Evolutionary conservation across 2,329 filamentous ascomycete species (phyloP), one percentile per base, ranked within the genome.

Genomic region (Ciborinia camelliae): DNA sequence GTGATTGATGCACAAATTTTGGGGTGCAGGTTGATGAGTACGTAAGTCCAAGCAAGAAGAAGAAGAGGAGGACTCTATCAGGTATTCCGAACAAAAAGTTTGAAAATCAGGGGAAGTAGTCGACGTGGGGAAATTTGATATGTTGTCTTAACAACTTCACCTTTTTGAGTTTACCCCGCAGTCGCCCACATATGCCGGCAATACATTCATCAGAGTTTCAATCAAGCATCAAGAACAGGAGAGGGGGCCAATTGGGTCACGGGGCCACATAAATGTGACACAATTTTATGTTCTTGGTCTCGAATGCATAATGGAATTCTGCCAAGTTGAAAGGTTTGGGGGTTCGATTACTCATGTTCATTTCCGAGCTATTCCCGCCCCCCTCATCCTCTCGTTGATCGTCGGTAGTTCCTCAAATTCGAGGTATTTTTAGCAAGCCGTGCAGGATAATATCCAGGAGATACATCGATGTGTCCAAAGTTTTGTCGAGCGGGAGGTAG

Each of bases 1-100:
- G 12, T 58, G 52, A 63, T 63, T 58, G 62, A 63, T 37, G 41
- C 52, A 32, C 52, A n/a, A 39, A 30, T 57, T 37, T 18, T 2
- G 41, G n/a, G 41, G 20, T 23, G 52, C 48, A 41, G 32, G 18
- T 23, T 26, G 9, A 26, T 26, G 9, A 26, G 28, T 58, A 50
- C 61, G 23, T 41, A 48, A 3, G 26, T 35, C 39, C 52, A 43
- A 23, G 4, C 26, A 30, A 23, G 8, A 28, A 14, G 18, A 23
- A 62, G 35, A 20, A 28, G n/a, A 51, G 32, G 2, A 28, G n/a
- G n/a, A 2, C 28, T 35, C 14, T 41, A 47, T 35, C 8, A 20
- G 28, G 9, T 6, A 10, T 12, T 15, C 28, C 20, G 39, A 32
- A 28, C 14, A 32, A 15, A 32, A 23, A 28, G 12, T n/a, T 32